A percentile compares a stretch with the other conserved stretches of the same genome.
These are phyloP conservation scores for Coffea eugenioides DNA, from an alignment of 257 asterid genomes.

Conservation along the genomic window DNA sequence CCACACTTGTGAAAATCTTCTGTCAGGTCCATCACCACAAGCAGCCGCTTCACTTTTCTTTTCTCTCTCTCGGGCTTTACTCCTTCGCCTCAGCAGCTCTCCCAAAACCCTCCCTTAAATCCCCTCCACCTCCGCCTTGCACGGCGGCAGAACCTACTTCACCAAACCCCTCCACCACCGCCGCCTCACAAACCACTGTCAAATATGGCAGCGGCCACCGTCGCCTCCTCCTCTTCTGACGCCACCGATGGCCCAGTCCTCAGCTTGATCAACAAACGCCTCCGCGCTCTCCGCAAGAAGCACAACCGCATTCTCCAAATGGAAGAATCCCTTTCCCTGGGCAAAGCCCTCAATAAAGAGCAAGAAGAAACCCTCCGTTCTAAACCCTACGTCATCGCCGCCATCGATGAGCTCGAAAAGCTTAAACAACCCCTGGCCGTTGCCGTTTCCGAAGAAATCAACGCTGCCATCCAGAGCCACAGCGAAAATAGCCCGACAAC, in stretches of 20 bases:
- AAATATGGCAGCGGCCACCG: slow-evolving; percentile 24
- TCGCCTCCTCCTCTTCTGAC: slow-evolving; percentile 45
- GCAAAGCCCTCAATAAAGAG: slow-evolving; percentile 72
- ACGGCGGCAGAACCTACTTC: slow-evolving; percentile 33
- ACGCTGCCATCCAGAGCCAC: slow-evolving; percentile 25
- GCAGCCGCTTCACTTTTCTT: slow-evolving; percentile 23
- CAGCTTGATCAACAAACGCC: slow-evolving; percentile 67
- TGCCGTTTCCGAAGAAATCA: slow-evolving; percentile 72
- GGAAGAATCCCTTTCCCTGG: slow-evolving; percentile 69
- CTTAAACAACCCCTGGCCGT: slow-evolving; percentile 57
- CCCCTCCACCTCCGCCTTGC: slow-evolving; percentile 27
- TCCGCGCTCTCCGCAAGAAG: slow-evolving; percentile 77
- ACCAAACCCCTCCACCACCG: background rate
- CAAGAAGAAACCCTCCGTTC: slow-evolving; percentile 76
- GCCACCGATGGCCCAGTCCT: slow-evolving; percentile 67
- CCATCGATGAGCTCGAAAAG: slow-evolving; percentile 76
- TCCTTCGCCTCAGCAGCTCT: background rate
- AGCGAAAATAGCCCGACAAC: background rate
- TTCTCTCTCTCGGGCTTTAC: background rate
- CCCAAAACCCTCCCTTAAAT: slow-evolving; percentile 6
- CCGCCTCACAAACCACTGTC: background rate
- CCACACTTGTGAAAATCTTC: slow-evolving; percentile 8
- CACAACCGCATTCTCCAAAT: slow-evolving; percentile 65
- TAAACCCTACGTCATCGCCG: slow-evolving; percentile 54
- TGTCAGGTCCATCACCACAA: background rate